These are phyloP conservation scores for Mimosa bimucronata DNA, from an alignment of 306 rosid genomes.

Conservation along the genomic window DNA sequence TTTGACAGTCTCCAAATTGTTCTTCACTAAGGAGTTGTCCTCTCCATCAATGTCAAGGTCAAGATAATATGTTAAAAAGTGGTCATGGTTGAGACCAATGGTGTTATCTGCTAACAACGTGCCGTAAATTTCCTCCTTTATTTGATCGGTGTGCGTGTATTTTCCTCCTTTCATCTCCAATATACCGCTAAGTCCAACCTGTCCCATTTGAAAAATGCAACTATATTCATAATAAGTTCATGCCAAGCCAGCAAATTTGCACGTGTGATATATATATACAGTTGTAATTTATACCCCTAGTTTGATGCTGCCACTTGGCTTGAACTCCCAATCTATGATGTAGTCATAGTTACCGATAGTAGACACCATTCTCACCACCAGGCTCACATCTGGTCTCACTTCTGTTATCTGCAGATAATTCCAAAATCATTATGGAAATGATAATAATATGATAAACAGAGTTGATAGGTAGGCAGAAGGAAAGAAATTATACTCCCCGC, in stretches of 20 bases:
- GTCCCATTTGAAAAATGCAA: not conserved
- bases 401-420: conserved; percentile 18
- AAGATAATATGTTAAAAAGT: not conserved
- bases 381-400: conserved; percentile 39
- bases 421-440: not conserved
- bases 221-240: too few species aligned
- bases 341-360: conserved; percentile 49
- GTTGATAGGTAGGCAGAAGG: not conserved
- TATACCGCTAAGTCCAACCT: not conserved
- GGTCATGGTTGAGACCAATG: conserved; percentile 36
- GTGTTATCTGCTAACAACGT: conserved; percentile 47
- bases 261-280: too few species aligned
- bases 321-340: conserved; percentile 51
- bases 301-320: conserved; percentile 49
- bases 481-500: too few species aligned
- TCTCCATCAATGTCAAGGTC: conserved; percentile 16
- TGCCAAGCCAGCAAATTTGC: too few species aligned
- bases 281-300: conserved; percentile 24
- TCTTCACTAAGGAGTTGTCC: conserved; percentile 11
- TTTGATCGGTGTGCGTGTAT: conserved; percentile 36
- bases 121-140: conserved; percentile 50
- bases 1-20: not conserved
- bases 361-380: conserved; percentile 44
- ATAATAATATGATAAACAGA: too few species aligned
- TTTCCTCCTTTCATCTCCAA: not conserved